phyloP scores from a whole-genome alignment of 2,329 filamentous ascomycete genomes.

The Alternaria arbusti region DNA sequence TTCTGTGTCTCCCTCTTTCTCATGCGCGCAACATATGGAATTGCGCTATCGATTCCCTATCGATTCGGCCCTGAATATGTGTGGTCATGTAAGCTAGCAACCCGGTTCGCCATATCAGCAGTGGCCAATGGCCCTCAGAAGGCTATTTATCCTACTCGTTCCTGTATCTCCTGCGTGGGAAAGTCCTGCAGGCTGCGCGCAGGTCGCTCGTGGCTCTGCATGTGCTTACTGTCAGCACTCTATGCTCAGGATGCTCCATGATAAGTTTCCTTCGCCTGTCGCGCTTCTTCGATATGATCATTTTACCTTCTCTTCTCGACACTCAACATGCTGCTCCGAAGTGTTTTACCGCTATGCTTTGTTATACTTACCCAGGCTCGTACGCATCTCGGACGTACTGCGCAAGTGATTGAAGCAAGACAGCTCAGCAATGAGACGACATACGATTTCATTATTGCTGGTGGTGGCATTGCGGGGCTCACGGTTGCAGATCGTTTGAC shows the following conservation, averaged over 20 bases:
- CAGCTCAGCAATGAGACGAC: conserved; percentile 8
- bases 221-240: not conserved
- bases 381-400: conserved; percentile 10
- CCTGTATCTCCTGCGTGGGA: not conserved
- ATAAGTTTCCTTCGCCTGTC: not conserved
- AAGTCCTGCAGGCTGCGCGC: not conserved
- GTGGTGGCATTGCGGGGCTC: conserved; percentile 34
- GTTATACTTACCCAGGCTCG: not conserved
- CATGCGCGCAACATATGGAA: too few relatives aligned
- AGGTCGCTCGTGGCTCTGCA: not conserved
- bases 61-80: too few relatives aligned
- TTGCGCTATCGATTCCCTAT: too few relatives aligned
- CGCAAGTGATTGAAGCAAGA: conserved; percentile 10
- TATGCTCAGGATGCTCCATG: not conserved
- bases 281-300: not conserved
- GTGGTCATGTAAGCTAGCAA: too few relatives aligned
- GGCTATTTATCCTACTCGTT: not conserved
- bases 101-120: not conserved
- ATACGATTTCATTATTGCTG: conserved; percentile 36
- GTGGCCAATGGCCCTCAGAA: not conserved
- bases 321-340: not conserved
- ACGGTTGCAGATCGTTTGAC: conserved; percentile 36
- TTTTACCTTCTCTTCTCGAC: not conserved
- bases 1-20: too few relatives aligned
- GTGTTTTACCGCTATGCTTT: not conserved